Percentiles rank a stretch among this genome's conserved stretches.
phyloP scores from a whole-genome alignment of 1,139 yeast genomes.

The Scheffersomyces stambukii region DNA sequence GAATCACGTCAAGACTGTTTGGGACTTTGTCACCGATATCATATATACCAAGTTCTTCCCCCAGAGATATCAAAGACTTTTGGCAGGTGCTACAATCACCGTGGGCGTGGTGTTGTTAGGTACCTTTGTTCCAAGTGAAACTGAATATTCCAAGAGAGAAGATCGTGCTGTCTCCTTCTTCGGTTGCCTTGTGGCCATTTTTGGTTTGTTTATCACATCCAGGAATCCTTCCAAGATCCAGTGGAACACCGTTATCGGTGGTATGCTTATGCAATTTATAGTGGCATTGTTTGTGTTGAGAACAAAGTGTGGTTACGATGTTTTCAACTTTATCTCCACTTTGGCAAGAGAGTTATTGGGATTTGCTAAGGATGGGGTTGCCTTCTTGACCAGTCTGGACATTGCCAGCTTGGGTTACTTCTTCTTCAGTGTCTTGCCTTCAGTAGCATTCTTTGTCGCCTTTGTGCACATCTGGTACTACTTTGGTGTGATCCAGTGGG shows the following conservation, averaged over 20 bases:
- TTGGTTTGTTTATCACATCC: conserved; percentile 45
- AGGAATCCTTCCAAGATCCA: conserved; percentile 42
- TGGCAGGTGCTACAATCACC: conserved; percentile 43
- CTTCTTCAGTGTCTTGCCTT: conserved; percentile 59
- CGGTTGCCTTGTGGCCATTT: conserved; percentile 50
- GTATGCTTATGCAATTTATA: conserved; percentile 59
- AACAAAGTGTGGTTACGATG: conserved; percentile 58
- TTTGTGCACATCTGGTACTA: conserved; percentile 60
- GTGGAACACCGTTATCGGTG: conserved; percentile 64
- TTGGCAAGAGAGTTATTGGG: conserved; percentile 58
- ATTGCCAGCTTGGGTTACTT: conserved; percentile 43
- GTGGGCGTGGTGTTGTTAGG: conserved; percentile 50
- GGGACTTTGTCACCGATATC: conserved; percentile 39
- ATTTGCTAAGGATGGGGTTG: conserved; percentile 62
- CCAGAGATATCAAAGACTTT: conserved; percentile 34
- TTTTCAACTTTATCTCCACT: conserved; percentile 58
- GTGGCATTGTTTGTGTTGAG: conserved; percentile 60
- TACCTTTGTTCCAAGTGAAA: conserved; percentile 53
- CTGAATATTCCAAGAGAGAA: conserved; percentile 41
- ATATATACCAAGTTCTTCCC: conserved; percentile 35
- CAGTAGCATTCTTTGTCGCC: conserved; percentile 63
- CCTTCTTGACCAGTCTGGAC: conserved; percentile 47
- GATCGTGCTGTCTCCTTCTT: conserved; percentile 62
- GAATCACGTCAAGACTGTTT: conserved; percentile 23
- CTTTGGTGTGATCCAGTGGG: conserved; percentile 61